Evolutionary conservation across 371 early-diverging fungal genomes (phyloP).

Genomic region (Nematocida minor): DNA sequence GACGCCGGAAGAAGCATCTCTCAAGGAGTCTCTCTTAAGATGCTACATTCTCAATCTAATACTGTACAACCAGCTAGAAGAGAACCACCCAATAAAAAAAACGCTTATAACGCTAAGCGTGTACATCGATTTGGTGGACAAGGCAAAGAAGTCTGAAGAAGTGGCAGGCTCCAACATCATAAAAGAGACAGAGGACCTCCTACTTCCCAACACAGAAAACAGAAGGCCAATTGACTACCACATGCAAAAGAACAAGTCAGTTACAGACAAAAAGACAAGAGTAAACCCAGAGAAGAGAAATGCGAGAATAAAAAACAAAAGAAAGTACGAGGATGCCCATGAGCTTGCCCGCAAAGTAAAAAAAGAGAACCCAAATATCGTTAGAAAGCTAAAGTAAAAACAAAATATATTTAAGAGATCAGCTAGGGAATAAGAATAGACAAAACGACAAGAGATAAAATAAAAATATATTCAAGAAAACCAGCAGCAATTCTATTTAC

Average conservation of each 20-base stretch:
- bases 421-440: too few relatives aligned
- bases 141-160: not conserved
- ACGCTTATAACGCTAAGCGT: conserved; percentile 45
- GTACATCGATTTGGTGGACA: conserved; percentile 40
- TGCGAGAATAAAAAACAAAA: conserved; percentile 45
- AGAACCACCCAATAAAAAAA: conserved; percentile 29
- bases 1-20: not conserved
- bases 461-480: too few relatives aligned
- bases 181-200: not conserved
- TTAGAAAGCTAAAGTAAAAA: not conserved
- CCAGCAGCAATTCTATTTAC: too few relatives aligned
- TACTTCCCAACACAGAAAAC: not conserved
- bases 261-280: not conserved
- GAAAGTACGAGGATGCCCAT: conserved; percentile 41
- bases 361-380: too few relatives aligned
- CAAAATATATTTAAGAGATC: too few relatives aligned
- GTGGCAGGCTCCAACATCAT: conserved; percentile 31
- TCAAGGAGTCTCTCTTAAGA: conserved; percentile 40
- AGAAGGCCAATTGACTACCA: conserved; percentile 30
- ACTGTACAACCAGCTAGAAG: conserved; percentile 39
- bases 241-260: conserved; percentile 32
- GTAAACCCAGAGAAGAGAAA: conserved; percentile 12
- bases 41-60: conserved; percentile 47
- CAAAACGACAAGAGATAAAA: too few relatives aligned
- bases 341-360: conserved; percentile 29